Base-by-base conservation (phyloP, 2,329 filamentous ascomycete genomes). In the Neonectria hederae region DNA sequence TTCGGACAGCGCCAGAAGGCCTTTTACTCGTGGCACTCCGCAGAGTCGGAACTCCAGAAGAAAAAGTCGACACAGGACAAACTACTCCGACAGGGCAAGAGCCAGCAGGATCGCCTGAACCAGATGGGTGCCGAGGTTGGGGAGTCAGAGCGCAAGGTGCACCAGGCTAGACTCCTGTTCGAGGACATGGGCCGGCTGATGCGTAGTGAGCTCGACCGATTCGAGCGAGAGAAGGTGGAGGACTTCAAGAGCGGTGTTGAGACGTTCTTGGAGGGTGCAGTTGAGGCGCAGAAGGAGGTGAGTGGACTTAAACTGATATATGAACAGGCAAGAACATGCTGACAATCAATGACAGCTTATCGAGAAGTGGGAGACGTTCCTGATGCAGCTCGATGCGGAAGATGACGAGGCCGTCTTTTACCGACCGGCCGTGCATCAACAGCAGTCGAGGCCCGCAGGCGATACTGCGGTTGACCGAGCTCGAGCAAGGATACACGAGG, bases 201-300 rank as follows among this genome's bases (percentile, higher is more conserved):
- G 94, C 89, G 93, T 65, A 86, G 86, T 38, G 96, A 99, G 79
- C 84, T 99, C 70, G 96, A 98, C 74, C 87, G 94, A 19, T 99
- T 99, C 75, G 96, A 99, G 82, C 88, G 88, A 73, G 96, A 99
- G 81, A 99, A 99, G 83, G 96, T 99, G 3, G 96, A 99, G 77
- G 96, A 99, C 77, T 99, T 99, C 80, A 99, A 99, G 84, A 96
- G 92, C 67, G 95, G 94, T 0, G 94, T 99, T 2, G 96, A 99
- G 83, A 99, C 96, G 1, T 99, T 97, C 80, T 80, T 99, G 72
- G 96, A 99, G 83, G 94, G 96, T 75, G 93, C 96, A 4, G 94
- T 99, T 4, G 96, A 99, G 81, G 96, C 95, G 59, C 96, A 99
- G 82, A 99, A 99, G 81, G 96, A 99, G 90, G 95, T 96, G 78